Evolutionary conservation across 2,329 filamentous ascomycete genomes (phyloP).

Genomic region (Mycocentrospora acerina): DNA sequence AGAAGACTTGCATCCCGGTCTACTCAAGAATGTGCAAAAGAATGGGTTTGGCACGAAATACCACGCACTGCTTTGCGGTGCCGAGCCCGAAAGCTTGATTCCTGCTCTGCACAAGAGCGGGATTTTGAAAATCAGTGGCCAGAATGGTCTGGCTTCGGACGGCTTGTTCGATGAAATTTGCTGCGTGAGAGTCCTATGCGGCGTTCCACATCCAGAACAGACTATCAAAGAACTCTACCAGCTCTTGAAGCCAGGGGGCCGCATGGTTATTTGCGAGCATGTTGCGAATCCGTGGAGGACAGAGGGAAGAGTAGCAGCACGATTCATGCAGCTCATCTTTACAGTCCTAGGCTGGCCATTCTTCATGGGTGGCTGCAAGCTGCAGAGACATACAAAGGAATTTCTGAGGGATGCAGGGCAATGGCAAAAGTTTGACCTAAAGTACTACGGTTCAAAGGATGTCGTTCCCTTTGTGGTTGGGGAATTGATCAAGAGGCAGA

Average conservation of each 20-base stretch:
- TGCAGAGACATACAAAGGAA: conserved; percentile 52
- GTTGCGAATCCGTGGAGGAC: conserved; percentile 54
- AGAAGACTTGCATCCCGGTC: conserved; percentile 47
- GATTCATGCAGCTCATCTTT: conserved; percentile 51
- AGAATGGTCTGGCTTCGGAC: conserved; percentile 22
- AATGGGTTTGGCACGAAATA: conserved; percentile 52
- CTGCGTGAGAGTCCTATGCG: conserved; percentile 57
- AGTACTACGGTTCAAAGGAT: conserved; percentile 35
- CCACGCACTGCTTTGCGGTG: conserved; percentile 51
- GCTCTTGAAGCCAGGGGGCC: conserved; percentile 56
- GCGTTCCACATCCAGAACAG: conserved; percentile 51
- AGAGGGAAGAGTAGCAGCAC: conserved; percentile 48
- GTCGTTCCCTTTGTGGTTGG: conserved; percentile 41
- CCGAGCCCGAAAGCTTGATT: conserved; percentile 49
- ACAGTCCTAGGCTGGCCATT: conserved; percentile 52
- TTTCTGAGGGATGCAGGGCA: conserved; percentile 48
- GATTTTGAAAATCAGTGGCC: conserved; percentile 32
- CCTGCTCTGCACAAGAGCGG: conserved; percentile 48
- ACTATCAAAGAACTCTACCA: conserved; percentile 52
- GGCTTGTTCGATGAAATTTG: conserved; percentile 58
- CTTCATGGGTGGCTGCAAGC: conserved; percentile 54
- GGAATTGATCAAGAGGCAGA: conserved; percentile 36
- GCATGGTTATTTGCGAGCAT: conserved; percentile 59
- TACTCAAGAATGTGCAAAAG: conserved; percentile 45
- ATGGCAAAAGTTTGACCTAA: conserved; percentile 54